These are phyloP conservation scores for Cytospora schulzeri DNA, from an alignment of 2,329 filamentous ascomycete species.

Conservation along the genomic window DNA sequence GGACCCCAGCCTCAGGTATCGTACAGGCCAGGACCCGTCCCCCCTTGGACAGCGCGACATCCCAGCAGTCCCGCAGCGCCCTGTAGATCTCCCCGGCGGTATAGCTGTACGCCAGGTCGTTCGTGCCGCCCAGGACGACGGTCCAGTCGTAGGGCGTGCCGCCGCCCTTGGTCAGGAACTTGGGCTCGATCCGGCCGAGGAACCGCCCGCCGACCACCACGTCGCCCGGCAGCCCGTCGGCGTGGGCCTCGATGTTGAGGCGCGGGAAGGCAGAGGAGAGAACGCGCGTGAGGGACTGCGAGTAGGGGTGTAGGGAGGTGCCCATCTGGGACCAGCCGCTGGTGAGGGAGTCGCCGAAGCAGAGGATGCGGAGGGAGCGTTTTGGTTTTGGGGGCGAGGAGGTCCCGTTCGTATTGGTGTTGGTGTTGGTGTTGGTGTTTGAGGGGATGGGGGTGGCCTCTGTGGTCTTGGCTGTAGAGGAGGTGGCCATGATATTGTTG, in stretches of 20 bases:
- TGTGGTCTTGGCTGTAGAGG: background rate
- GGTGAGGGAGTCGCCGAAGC: conserved; percentile 68
- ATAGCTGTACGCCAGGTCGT: conserved; percentile 53
- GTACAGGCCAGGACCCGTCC: conserved; percentile 60
- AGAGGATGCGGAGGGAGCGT: conserved; percentile 54
- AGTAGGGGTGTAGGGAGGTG: conserved; percentile 50
- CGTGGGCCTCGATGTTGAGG: conserved; percentile 35
- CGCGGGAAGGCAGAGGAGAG: conserved; percentile 48
- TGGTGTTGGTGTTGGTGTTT: background rate
- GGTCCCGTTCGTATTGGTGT: conserved; percentile 14
- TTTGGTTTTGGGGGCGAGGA: conserved; percentile 12
- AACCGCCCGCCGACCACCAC: conserved; percentile 39
- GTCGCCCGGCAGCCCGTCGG: conserved; percentile 57
- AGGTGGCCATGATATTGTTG: background rate
- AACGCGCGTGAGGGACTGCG: conserved; percentile 47
- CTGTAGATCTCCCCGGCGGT: conserved; percentile 44
- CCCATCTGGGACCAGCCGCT: conserved; percentile 53
- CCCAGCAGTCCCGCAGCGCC: conserved; percentile 50
- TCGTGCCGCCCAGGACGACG: conserved; percentile 63
- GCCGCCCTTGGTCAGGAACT: conserved; percentile 28
- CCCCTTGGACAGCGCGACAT: conserved; percentile 48
- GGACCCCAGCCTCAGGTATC: conserved; percentile 51
- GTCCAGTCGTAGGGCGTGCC: conserved; percentile 53
- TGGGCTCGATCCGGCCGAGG: conserved; percentile 35
- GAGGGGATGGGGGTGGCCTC: too few species aligned